Conservation (phyloP, 345 rosid species). For the Aquilaria yunnanensis region DNA sequence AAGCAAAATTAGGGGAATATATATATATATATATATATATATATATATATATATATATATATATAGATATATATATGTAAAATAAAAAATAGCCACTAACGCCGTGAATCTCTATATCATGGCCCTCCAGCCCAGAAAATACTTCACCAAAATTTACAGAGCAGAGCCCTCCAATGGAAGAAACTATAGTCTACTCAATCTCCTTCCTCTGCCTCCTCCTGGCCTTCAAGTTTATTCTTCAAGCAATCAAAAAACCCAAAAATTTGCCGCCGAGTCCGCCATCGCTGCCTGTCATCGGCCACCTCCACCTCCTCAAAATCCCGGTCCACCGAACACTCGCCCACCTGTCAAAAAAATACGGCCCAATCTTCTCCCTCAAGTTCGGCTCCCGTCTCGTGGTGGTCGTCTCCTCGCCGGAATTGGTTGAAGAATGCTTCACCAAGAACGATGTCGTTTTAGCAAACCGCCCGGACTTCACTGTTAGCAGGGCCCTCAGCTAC, state of each 20-base stretch:
- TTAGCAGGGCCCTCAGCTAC: conserved; percentile 1
- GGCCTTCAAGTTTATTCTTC: background rate
- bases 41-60: too few relatives aligned
- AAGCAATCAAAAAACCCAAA: background rate
- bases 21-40: too few relatives aligned
- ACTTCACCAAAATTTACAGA: too few relatives aligned
- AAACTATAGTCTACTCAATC: background rate
- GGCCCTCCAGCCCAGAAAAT: too few relatives aligned
- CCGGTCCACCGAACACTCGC: conserved; percentile 1
- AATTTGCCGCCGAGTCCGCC: conserved; percentile 6
- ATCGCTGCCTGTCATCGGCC: background rate
- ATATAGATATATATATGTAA: too few relatives aligned
- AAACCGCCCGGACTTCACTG: background rate
- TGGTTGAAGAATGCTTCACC: background rate
- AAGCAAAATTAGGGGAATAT: too few relatives aligned
- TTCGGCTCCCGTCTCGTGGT: background rate
- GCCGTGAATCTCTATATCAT: too few relatives aligned
- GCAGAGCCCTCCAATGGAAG: too few relatives aligned
- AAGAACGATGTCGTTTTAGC: conserved; percentile 7
- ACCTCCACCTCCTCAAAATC: background rate
- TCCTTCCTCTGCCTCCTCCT: background rate
- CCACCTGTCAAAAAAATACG: background rate
- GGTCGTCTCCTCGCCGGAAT: background rate
- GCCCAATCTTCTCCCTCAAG: background rate
- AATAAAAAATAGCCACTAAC: too few relatives aligned